phyloP scores from a whole-genome alignment of 208 protist species.

The Angomonas deanei region DNA sequence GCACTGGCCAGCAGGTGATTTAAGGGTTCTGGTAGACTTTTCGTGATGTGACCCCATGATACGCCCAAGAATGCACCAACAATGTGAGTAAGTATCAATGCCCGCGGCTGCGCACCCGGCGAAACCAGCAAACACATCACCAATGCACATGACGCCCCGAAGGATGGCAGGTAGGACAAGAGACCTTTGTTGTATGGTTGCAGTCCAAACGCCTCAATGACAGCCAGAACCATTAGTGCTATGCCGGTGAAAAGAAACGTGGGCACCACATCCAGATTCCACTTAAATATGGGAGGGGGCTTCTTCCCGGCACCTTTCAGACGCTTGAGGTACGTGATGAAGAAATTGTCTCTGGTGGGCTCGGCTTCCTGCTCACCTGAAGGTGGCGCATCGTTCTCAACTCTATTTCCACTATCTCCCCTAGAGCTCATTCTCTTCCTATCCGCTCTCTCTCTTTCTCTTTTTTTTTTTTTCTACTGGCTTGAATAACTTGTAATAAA shows the following conservation, averaged over 20 bases:
- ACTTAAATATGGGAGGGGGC: slow-evolving; percentile 25
- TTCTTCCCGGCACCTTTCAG: slow-evolving; percentile 33
- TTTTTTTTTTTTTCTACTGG: too few relatives aligned
- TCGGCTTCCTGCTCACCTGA: neutral
- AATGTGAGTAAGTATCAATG: slow-evolving; percentile 43
- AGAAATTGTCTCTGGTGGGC: neutral
- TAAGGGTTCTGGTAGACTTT: slow-evolving; percentile 31
- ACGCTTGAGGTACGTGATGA: slow-evolving; percentile 32
- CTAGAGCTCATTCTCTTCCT: neutral
- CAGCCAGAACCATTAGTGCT: slow-evolving; percentile 41
- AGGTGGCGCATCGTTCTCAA: neutral
- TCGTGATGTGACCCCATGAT: slow-evolving; percentile 46
- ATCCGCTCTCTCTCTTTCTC: neutral
- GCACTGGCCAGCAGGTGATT: slow-evolving; percentile 43
- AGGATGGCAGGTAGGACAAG: slow-evolving; percentile 46
- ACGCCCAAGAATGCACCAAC: slow-evolving; percentile 55
- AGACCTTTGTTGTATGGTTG: slow-evolving; percentile 36
- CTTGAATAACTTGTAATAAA: too few relatives aligned
- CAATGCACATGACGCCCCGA: slow-evolving; percentile 54
- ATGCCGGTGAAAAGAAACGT: slow-evolving; percentile 47
- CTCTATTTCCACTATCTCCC: too few relatives aligned
- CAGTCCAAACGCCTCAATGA: slow-evolving; percentile 43
- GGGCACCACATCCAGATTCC: slow-evolving; percentile 31
- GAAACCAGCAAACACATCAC: slow-evolving; percentile 45
- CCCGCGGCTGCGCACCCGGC: slow-evolving; percentile 50